Evolutionary conservation across 106 monocot species (phyloP).

Genomic region (Allium cepa): DNA sequence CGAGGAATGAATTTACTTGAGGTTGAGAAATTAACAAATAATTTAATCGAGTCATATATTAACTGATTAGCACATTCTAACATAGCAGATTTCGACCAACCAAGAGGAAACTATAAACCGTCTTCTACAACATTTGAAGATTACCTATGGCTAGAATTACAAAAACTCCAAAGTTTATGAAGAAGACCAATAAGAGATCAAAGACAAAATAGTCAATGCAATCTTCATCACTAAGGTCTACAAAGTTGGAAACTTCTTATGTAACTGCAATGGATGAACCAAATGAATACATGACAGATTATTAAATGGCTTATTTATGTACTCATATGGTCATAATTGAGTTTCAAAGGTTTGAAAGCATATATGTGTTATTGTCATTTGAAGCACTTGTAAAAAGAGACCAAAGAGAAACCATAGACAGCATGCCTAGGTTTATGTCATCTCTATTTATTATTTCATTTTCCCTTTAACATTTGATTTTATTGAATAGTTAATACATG

Average conservation of each 20-base stretch:
- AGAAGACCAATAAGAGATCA: conserved; percentile 34
- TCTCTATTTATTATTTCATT: too few relatives aligned
- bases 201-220: conserved; percentile 27
- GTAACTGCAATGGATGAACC: conserved; percentile 28
- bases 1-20: too few relatives aligned
- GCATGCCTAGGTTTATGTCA: too few relatives aligned
- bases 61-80: too few relatives aligned
- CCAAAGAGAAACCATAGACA: too few relatives aligned
- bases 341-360: neutral
- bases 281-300: conserved; percentile 10
- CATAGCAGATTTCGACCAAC: conserved; percentile 47
- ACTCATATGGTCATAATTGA: conserved; percentile 2
- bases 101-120: conserved; percentile 19
- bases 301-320: conserved; percentile 1
- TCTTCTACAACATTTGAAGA: conserved; percentile 13
- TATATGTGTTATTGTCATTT: too few relatives aligned
- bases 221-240: conserved; percentile 32
- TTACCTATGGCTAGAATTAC: conserved; percentile 17
- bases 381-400: too few relatives aligned
- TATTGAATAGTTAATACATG: too few relatives aligned
- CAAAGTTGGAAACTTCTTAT: conserved; percentile 30
- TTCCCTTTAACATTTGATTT: too few relatives aligned
- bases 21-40: too few relatives aligned
- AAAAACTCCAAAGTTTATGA: conserved; percentile 28
- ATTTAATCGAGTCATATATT: too few relatives aligned